Evolutionary conservation across 2,329 filamentous ascomycete genomes (phyloP), one percentile per base, ranked within the genome.

Genomic region (Metarhizium sp.): DNA sequence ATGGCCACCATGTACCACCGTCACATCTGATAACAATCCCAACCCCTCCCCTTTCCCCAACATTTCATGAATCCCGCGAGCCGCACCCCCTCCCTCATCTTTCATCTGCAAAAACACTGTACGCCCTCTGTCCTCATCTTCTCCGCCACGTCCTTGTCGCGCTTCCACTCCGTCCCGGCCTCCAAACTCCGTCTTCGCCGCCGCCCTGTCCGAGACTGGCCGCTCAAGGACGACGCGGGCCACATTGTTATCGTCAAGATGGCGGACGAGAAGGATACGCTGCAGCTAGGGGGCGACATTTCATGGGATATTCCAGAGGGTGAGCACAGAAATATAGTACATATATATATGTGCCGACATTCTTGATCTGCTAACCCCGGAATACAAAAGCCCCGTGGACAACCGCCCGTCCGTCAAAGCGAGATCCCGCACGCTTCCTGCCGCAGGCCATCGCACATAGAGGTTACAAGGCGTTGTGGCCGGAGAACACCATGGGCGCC

Each of bases 401-500:
- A 34, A 60, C 59, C 6, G 70, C 72, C 49, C 56, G 68, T 2
- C 55, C 64, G 3, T 71, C 67, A 6, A 52, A 48, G 34, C 60
- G 66, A 20, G 58, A 65, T 29, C 56, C 63, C 13, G 57, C 59
- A 29, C 60, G 64, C 4, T 64, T 60, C 29, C 69, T 84, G 51
- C 88, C 89, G 1, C 86, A 90, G 67, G 80, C 84, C 55, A 90
- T 94, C 59, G 87, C 86, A 1, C 89, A 92, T 73, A 79, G 89
- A 56, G 89, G 89, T 48, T 90, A 86, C 77, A 92, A 89, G 67
- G 84, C 85, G 1, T 78, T 78, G 52, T 88, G 79, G 61, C 90
- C 92, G 0, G 92, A 97, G 70, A 97, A 97, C 71, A 87, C 88
- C 2, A 84, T 96, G 78, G 79, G 77, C 16, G 87, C 88, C 7